These are phyloP conservation scores for Auricularia sp. DNA, from an alignment of 768 basidiomycete species.

Conservation along the genomic window DNA sequence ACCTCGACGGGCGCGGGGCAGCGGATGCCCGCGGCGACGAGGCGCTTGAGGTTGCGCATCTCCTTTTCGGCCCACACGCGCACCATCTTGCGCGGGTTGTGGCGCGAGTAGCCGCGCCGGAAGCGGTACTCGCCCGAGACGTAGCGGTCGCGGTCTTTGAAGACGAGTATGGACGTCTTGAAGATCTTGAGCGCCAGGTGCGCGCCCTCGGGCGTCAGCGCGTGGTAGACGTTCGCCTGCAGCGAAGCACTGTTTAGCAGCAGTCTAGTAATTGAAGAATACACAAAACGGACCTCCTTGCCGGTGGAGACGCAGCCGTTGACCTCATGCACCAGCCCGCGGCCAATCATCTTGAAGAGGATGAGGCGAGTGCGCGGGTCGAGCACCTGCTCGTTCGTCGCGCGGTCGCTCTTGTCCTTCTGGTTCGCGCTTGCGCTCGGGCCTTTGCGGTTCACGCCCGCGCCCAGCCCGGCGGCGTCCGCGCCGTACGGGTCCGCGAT, in stretches of 20 bases:
- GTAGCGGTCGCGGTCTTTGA: constrained; percentile 96
- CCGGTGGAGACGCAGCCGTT: constrained; percentile 97
- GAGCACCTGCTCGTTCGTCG: constrained; percentile 93
- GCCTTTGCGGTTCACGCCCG: constrained; percentile 85
- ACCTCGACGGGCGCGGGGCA: constrained; percentile 90
- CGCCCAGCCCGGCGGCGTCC: constrained; percentile 26
- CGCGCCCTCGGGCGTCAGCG: constrained; percentile 38
- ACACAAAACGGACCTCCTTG: constrained; percentile 65
- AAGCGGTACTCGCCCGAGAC: constrained; percentile 96
- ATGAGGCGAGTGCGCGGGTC: constrained; percentile 93
- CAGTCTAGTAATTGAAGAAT: background rate
- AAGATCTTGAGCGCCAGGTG: constrained; percentile 95
- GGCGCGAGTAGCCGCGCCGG: constrained; percentile 71
- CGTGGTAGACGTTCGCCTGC: constrained; percentile 96
- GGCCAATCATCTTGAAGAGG: constrained; percentile 90
- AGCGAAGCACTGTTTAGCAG: constrained; percentile 3
- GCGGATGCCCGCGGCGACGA: constrained; percentile 71
- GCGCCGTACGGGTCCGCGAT: constrained; percentile 64
- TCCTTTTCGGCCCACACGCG: constrained; percentile 99
- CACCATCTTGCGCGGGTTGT: constrained; percentile 97
- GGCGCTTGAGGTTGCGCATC: constrained; percentile 85
- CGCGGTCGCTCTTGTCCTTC: constrained; percentile 95
- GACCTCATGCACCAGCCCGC: constrained; percentile 78
- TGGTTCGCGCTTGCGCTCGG: constrained; percentile 77
- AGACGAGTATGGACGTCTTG: constrained; percentile 94